Percentiles rank a stretch among this genome's conserved stretches.
Evolutionary conservation across 805 yeast species (phyloP).

Genomic region (Metschnikowia corniflorae): DNA sequence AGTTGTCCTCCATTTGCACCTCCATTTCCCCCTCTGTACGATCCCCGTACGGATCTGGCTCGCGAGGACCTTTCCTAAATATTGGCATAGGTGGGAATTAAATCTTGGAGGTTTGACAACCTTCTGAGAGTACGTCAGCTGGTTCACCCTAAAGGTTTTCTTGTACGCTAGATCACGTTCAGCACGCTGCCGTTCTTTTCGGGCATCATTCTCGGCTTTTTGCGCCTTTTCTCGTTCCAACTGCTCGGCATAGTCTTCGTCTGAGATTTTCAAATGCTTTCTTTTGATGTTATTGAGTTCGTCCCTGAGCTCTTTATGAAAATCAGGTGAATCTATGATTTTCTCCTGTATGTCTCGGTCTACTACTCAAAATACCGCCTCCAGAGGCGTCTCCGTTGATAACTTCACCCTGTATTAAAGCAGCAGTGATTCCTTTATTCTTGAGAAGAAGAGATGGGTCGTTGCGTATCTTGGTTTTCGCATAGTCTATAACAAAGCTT

Average conservation of each 20-base stretch:
- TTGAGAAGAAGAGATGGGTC: constrained; percentile 47
- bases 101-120: constrained; percentile 37
- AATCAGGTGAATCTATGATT: constrained; percentile 40
- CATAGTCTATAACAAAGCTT: too few species aligned
- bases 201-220: constrained; percentile 14
- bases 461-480: constrained; percentile 43
- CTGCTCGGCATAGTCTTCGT: constrained; percentile 36
- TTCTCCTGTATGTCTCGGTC: constrained; percentile 44
- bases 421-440: constrained; percentile 50
- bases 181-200: constrained; percentile 16
- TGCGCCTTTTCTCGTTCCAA: constrained; percentile 21
- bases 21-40: constrained; percentile 4
- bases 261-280: constrained; percentile 31
- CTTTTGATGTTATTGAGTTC: constrained; percentile 36
- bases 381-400: constrained; percentile 22
- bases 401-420: constrained; percentile 50
- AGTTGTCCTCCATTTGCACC: constrained; percentile 10
- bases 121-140: constrained; percentile 20
- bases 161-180: constrained; percentile 23
- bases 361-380: constrained; percentile 33
- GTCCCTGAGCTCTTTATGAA: constrained; percentile 27
- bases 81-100: constrained; percentile 17
- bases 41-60: constrained; percentile 1
- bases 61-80: constrained; percentile 7
- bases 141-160: constrained; percentile 28